Base-by-base conservation (phyloP, 208 protist species). In the Acanthamoeba royreba region DNA sequence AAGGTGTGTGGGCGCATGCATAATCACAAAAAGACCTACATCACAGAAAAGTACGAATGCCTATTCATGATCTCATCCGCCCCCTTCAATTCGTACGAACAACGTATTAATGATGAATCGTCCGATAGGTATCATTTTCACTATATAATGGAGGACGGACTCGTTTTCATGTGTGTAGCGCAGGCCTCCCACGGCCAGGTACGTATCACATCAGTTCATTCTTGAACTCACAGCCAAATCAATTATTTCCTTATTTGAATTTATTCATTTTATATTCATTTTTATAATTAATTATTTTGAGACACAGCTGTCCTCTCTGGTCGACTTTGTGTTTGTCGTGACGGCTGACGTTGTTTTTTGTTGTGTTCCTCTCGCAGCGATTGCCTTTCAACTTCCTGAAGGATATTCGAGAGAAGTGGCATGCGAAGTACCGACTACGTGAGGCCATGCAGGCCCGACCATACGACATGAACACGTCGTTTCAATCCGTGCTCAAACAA, bases 1-100 rank as follows among this genome's bases (percentile, higher is more conserved):
- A 81, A 81, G 42, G 49, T 81, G 7, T 81, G 72, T 25, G 72
- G 40, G 8, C 72, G 72, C 11, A 81, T 81, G 72, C 72, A 81
- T 25, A 81, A 81, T 42, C 72, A 81, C 72, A 81, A 81, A 42
- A 81, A 81, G 42, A 81, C 72, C 40, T 81, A 81, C 40, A 81
- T 81, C 42, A 81, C 72, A 49, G 72, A 81, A n/a, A 81, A 81
- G 72, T 81, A 49, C 40, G 72, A n/a, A n/a, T n/a, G n/a, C n/a
- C n/a, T n/a, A n/a, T n/a, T n/a, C n/a, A n/a, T n/a, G n/a, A n/a
- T n/a, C n/a, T n/a, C n/a, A n/a, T 49, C 49, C 13, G 22, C 13
- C 49, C 49, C 49, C 0, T 11, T 11, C 33, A 3, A 9, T 42
- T 4, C 61, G 15, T 0, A 3, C 2, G 4, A 25, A 11, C 4